Evolutionary conservation across 345 rosid genomes (phyloP), one percentile per base, ranked within the genome.

Genomic region (Populus tremula): DNA sequence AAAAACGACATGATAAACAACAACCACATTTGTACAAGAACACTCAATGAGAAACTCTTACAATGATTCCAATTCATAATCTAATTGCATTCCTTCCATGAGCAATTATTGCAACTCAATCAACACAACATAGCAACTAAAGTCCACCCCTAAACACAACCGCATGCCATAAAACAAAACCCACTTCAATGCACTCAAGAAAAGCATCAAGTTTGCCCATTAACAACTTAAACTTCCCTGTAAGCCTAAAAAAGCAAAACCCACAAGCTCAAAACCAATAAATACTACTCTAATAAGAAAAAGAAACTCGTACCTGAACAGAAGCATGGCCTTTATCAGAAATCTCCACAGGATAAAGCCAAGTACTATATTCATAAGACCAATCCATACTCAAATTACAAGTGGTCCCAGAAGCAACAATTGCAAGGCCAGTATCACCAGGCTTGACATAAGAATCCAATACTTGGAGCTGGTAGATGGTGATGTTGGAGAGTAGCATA

Each of bases 321-420:
- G 90, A 89, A 79, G 99, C 99, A 5, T 67, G 75, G 21, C 99
- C 99, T 50, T 77, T 53, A 82, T 96, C 99, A 78, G 89, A 82
- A 74, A 96, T 84, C 71, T 90, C 89, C 31, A 92, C 67, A 0
- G 98, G 99, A 36, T 87, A 39, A 80, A 92, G 64, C 99, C 98
- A 96, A 76, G 92, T 80, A 79, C 75, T 72, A 43, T 91, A 96
- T 70, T 89, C 80, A 73, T 96, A 96, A 79, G 73, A 85, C 97
- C 99, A 96, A 82, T 88, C 85, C 94, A 91, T 91, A 83, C 91
- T 93, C 83, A 96, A 79, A 89, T 92, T 91, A 66, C 97, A 89
- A 45, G 93, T 90, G n/a, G 91, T 85, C 69, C 97, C 98, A 1
- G 97, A 93, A 29, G 91, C 92, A 59, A 96, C 78, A 70, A 93